Percentiles rank a stretch among this genome's conserved stretches.
Conservation (phyloP, 1,284 basidiomycete genomes). For the Ceratobasidium sp. region DNA sequence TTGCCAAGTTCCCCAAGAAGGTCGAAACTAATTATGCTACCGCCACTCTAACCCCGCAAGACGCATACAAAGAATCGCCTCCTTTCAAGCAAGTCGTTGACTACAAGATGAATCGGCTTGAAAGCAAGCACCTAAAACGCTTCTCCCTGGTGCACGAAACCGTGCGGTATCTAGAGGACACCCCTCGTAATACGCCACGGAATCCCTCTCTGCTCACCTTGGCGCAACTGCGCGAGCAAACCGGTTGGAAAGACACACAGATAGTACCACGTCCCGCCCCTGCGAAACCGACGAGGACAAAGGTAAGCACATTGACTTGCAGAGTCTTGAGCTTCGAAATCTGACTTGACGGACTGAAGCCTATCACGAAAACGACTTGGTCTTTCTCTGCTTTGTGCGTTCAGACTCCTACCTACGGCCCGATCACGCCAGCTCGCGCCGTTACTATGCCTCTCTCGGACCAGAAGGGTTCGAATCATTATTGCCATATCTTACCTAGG, state of each 20-base stretch:
- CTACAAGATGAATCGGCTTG: slow-evolving; percentile 7
- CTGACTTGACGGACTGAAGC: too few relatives aligned
- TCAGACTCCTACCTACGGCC: too few relatives aligned
- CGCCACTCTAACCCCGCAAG: background rate
- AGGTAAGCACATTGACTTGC: too few relatives aligned
- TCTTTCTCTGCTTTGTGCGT: too few relatives aligned
- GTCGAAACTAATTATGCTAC: background rate
- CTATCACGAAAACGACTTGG: too few relatives aligned
- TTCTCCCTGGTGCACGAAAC: slow-evolving; percentile 9
- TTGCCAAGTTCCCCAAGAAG: background rate
- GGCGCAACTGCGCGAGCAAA: background rate
- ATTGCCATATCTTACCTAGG: too few relatives aligned
- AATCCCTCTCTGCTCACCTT: background rate
- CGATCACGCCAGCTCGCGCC: too few relatives aligned
- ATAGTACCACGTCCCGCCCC: background rate
- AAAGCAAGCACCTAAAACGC: background rate
- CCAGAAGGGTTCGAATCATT: too few relatives aligned
- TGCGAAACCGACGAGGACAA: too few relatives aligned
- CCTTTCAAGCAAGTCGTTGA: slow-evolving; percentile 6
- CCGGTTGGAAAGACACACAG: background rate
- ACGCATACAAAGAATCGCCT: slow-evolving; percentile 7
- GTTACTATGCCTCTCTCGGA: too few relatives aligned
- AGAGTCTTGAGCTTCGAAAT: too few relatives aligned
- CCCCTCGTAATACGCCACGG: background rate
- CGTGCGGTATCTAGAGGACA: background rate